Percentiles rank a stretch among this genome's conserved stretches.
Conservation (phyloP, 192 early-diverging fungal species). For the Podila verticillata region DNA sequence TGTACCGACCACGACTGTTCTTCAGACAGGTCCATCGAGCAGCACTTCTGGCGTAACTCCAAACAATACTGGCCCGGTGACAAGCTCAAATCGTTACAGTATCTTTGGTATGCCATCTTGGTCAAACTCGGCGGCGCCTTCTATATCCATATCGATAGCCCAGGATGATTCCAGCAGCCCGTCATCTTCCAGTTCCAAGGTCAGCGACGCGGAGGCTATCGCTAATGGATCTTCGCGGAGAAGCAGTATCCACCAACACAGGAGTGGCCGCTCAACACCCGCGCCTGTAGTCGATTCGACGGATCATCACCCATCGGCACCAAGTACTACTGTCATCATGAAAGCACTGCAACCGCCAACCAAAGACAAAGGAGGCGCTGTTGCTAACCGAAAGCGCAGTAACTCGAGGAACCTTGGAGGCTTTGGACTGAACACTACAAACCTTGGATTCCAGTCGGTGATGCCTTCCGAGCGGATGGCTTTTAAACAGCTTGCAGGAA, state of each 20-base stretch:
- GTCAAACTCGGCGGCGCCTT: constrained; percentile 18
- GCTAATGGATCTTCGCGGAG: constrained; percentile 22
- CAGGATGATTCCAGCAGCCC: constrained; percentile 10
- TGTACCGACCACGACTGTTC: not conserved
- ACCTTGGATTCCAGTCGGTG: constrained; percentile 41
- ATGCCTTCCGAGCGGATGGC: constrained; percentile 35
- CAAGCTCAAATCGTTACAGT: constrained; percentile 21
- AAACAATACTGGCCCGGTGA: constrained; percentile 1
- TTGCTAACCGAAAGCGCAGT: constrained; percentile 46
- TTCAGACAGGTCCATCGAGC: not conserved
- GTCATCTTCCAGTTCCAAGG: not conserved
- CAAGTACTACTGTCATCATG: not conserved
- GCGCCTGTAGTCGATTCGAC: not conserved
- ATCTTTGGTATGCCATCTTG: constrained; percentile 47
- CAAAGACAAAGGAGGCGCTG: constrained; percentile 14
- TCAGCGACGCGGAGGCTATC: constrained; percentile 20
- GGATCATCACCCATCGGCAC: constrained; percentile 4
- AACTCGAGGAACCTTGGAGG: constrained; percentile 54
- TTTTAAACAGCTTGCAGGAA: constrained; percentile 46
- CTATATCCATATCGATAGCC: constrained; percentile 25
- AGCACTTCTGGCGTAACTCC: not conserved
- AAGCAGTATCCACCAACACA: constrained; percentile 21
- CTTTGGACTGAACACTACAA: constrained; percentile 51
- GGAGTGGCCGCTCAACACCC: constrained; percentile 25
- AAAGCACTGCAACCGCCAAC: not conserved